Evolutionary conservation across 2,329 filamentous ascomycete species (phyloP).

Genomic region (Colletotrichum sp.): DNA sequence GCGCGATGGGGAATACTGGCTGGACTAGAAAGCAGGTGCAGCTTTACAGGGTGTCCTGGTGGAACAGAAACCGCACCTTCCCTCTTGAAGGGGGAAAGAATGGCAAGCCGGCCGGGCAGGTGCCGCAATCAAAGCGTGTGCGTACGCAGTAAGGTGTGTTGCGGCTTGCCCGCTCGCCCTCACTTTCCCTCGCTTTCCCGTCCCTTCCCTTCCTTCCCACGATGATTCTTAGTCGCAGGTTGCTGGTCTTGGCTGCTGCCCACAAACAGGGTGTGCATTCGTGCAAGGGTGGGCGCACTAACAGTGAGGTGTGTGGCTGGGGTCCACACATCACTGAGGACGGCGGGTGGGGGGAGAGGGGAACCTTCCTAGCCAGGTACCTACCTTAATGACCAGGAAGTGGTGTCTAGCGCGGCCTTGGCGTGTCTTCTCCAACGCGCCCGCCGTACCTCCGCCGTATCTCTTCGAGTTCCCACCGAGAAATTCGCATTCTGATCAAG

Average conservation of each 20-base stretch:
- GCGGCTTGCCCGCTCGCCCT: neutral
- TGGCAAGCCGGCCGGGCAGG: neutral
- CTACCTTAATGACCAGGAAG: slow-evolving; percentile 9
- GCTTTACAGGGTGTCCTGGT: slow-evolving; percentile 12
- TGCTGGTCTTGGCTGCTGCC: slow-evolving; percentile 12
- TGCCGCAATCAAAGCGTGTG: neutral
- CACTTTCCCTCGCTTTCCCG: neutral
- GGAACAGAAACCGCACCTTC: slow-evolving; percentile 20
- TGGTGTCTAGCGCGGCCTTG: neutral
- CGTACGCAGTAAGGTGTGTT: neutral
- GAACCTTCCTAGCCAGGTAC: neutral
- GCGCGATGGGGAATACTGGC: slow-evolving; percentile 1
- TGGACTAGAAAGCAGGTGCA: neutral
- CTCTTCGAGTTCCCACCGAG: neutral
- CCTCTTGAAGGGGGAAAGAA: slow-evolving; percentile 7
- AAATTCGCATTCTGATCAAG: neutral
- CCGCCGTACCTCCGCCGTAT: neutral
- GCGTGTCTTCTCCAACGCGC: neutral
- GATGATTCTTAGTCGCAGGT: slow-evolving; percentile 12
- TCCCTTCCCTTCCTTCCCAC: neutral
- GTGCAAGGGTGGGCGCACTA: neutral
- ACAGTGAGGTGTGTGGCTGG: slow-evolving; percentile 11
- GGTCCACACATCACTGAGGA: slow-evolving; percentile 4
- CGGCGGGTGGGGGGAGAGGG: neutral
- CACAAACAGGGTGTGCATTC: neutral